A percentile compares a stretch with the other conserved stretches of the same genome.
These are phyloP conservation scores for Athelia sp. DNA, from an alignment of 1,284 basidiomycete genomes.

Conservation along the genomic window DNA sequence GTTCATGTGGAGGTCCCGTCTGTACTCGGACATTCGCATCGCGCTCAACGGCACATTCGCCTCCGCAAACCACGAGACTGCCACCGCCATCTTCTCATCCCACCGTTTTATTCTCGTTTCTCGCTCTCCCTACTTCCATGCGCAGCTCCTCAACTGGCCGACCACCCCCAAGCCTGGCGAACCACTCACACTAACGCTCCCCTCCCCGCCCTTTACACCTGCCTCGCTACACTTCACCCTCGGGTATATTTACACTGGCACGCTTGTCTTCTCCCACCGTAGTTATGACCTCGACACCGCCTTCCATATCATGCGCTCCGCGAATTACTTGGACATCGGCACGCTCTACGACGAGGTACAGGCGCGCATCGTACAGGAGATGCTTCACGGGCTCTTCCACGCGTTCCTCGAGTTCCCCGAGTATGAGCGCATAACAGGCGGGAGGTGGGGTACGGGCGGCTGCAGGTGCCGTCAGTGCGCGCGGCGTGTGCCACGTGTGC, in stretches of 20 bases:
- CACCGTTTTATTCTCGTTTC: slow-evolving; percentile 92
- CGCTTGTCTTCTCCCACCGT: slow-evolving; percentile 88
- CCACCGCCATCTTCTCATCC: slow-evolving; percentile 81
- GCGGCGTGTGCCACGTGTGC: slow-evolving; percentile 70
- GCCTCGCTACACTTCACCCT: slow-evolving; percentile 93
- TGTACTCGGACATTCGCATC: slow-evolving; percentile 88
- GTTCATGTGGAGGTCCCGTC: slow-evolving; percentile 92
- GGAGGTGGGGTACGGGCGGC: slow-evolving; percentile 72
- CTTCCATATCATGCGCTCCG: slow-evolving; percentile 84
- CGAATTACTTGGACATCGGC: slow-evolving; percentile 78
- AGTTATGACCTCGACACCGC: slow-evolving; percentile 91
- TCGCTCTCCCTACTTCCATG: slow-evolving; percentile 84
- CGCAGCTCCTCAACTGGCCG: slow-evolving; percentile 60
- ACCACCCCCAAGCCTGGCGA: slow-evolving; percentile 32
- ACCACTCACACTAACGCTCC: slow-evolving; percentile 62
- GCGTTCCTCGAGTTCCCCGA: slow-evolving; percentile 74
- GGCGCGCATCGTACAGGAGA: slow-evolving; percentile 78
- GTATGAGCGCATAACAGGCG: slow-evolving; percentile 64
- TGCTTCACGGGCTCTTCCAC: slow-evolving; percentile 85
- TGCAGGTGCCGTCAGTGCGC: slow-evolving; percentile 82
- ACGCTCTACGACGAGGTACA: slow-evolving; percentile 76
- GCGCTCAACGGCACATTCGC: slow-evolving; percentile 64
- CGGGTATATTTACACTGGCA: slow-evolving; percentile 92
- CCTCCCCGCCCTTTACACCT: slow-evolving; percentile 92
- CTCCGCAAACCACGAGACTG: slow-evolving; percentile 55